Evolutionary conservation across 768 basidiomycete species (phyloP).

Genomic region (Tephrocybe rancida): DNA sequence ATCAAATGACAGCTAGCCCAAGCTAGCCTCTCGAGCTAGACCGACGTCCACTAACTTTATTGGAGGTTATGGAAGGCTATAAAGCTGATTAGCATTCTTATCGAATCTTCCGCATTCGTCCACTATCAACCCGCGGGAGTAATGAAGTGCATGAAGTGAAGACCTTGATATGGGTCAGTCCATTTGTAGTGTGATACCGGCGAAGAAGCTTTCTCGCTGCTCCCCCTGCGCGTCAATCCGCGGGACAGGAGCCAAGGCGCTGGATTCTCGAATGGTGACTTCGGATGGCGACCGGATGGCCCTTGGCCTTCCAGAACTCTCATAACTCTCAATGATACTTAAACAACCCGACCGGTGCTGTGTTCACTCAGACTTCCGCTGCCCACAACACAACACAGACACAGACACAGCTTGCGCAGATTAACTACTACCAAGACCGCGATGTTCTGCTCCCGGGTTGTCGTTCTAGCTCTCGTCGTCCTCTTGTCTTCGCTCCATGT

Average conservation of each 20-base stretch:
- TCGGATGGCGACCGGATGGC: not conserved
- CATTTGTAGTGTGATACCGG: not conserved
- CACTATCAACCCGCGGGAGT: not conserved
- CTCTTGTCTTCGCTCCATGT: slow-evolving; percentile 12
- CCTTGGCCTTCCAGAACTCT: slow-evolving; percentile 1
- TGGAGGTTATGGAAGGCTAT: not conserved
- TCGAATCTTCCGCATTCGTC: not conserved
- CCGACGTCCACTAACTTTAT: not conserved
- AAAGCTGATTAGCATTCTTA: not conserved
- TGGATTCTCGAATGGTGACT: not conserved
- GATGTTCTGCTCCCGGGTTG: slow-evolving; percentile 14
- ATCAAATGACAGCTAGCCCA: not conserved
- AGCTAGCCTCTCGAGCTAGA: slow-evolving; percentile 3
- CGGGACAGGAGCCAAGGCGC: not conserved
- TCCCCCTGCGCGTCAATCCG: not conserved
- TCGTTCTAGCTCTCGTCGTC: slow-evolving; percentile 15
- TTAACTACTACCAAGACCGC: not conserved
- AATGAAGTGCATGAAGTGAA: not conserved
- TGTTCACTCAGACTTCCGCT: slow-evolving; percentile 5
- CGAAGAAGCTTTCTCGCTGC: not conserved
- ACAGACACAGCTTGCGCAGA: not conserved
- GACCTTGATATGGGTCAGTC: not conserved
- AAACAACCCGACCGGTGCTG: not conserved
- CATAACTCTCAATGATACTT: not conserved
- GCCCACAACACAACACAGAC: not conserved